Conservation (phyloP, 2,329 filamentous ascomycete genomes). For the Alternaria sp. region DNA sequence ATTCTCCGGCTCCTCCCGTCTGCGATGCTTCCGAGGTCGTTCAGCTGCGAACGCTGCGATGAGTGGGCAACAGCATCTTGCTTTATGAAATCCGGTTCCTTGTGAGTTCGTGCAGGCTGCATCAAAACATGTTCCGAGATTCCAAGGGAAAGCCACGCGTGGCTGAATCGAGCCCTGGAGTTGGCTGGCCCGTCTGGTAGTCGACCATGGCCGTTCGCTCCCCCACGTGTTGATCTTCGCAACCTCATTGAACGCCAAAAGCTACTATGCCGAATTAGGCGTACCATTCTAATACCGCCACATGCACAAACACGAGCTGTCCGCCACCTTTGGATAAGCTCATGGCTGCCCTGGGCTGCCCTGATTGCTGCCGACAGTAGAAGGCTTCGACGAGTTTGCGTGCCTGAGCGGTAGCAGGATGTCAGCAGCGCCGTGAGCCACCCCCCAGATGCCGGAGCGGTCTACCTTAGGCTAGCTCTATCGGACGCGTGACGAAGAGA, state of each 20-base stretch:
- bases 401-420: constrained; percentile 10
- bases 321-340: constrained; percentile 6
- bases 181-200: background rate
- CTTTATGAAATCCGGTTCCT: background rate
- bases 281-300: constrained; percentile 13
- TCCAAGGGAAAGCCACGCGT: constrained; percentile 1
- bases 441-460: constrained; percentile 11
- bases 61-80: background rate
- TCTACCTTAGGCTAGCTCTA: constrained; percentile 19
- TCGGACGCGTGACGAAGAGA: background rate
- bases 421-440: constrained; percentile 25
- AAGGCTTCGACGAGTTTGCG: constrained; percentile 10
- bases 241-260: constrained; percentile 26
- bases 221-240: constrained; percentile 31
- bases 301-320: constrained; percentile 16
- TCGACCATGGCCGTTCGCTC: constrained; percentile 16
- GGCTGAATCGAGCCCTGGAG: background rate
- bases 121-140: background rate
- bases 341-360: background rate
- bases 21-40: background rate
- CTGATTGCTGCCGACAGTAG: constrained; percentile 8
- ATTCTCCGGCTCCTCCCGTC: background rate
- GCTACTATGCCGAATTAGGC: constrained; percentile 13
- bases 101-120: background rate
- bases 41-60: background rate